phyloP scores from a whole-genome alignment of 768 basidiomycete species.

The Rhodotorula kratochvilovae region DNA sequence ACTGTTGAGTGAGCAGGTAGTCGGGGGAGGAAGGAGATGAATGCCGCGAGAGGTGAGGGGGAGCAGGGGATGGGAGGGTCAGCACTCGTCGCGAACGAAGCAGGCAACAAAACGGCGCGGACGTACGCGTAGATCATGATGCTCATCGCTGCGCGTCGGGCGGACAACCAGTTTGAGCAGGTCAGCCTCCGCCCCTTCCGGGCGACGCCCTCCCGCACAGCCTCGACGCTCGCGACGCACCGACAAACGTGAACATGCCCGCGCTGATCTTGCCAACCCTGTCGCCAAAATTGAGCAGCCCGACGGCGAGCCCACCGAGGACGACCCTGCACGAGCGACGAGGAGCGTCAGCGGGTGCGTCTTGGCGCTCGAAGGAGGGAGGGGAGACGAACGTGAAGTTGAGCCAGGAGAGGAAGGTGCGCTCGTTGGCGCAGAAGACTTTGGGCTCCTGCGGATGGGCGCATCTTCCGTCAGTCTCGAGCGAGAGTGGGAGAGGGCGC shows the following conservation, averaged over 20 bases:
- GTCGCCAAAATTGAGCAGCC: conserved; percentile 95
- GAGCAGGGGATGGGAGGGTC: neutral
- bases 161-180: conserved; percentile 7
- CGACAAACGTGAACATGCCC: conserved; percentile 90
- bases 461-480: neutral
- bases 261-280: conserved; percentile 95
- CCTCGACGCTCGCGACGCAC: conserved; percentile 53
- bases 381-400: conserved; percentile 54
- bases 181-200: neutral
- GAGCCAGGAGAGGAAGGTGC: conserved; percentile 90
- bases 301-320: conserved; percentile 90
- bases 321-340: conserved; percentile 71
- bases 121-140: conserved; percentile 84
- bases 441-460: conserved; percentile 63
- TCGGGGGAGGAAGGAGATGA: neutral
- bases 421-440: conserved; percentile 82
- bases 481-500: neutral
- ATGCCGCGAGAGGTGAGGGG: neutral
- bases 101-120: no score
- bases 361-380: neutral
- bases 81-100: neutral
- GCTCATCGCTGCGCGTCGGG: conserved; percentile 65
- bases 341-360: neutral
- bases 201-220: neutral
- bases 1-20: no score